Conservation (phyloP, 2,329 filamentous ascomycete genomes). For the Colletotrichum falcatum region DNA sequence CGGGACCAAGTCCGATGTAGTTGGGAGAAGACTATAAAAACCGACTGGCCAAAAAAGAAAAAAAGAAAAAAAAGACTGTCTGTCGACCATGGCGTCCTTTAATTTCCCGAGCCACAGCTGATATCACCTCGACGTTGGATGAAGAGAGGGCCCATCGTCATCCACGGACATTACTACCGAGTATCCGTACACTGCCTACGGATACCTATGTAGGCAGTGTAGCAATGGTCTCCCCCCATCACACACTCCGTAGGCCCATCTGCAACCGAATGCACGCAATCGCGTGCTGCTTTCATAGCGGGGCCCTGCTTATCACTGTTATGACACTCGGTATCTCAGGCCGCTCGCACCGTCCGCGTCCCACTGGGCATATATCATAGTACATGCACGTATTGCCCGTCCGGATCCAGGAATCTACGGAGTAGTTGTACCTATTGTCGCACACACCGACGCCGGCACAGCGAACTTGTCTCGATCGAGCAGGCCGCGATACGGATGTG, state of each 20-base stretch:
- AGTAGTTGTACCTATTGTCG: not conserved
- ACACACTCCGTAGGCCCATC: too few species aligned
- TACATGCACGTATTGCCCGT: not conserved
- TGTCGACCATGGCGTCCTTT: slow-evolving; percentile 2
- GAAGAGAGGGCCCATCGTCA: too few species aligned
- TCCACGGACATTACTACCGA: too few species aligned
- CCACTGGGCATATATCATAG: not conserved
- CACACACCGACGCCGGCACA: slow-evolving; percentile 3
- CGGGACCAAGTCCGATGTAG: not conserved
- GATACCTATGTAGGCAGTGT: too few species aligned
- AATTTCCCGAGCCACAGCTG: slow-evolving; percentile 32
- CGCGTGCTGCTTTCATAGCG: slow-evolving; percentile 37
- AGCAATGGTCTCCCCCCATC: too few species aligned
- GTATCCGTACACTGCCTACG: too few species aligned
- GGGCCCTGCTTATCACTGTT: slow-evolving; percentile 23
- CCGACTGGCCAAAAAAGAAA: not conserved
- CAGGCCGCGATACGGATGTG: slow-evolving; percentile 24
- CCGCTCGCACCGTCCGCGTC: not conserved
- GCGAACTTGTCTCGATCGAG: slow-evolving; percentile 29
- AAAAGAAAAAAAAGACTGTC: not conserved
- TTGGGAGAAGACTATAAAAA: not conserved
- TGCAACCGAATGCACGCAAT: slow-evolving; percentile 27
- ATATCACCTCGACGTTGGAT: slow-evolving; percentile 27
- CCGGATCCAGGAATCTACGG: not conserved
- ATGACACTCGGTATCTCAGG: not conserved